Evolutionary conservation across 23 red algal genomes (phyloP), one percentile per base, ranked within the genome.

Genomic region (Gracilariopsis chorda): DNA sequence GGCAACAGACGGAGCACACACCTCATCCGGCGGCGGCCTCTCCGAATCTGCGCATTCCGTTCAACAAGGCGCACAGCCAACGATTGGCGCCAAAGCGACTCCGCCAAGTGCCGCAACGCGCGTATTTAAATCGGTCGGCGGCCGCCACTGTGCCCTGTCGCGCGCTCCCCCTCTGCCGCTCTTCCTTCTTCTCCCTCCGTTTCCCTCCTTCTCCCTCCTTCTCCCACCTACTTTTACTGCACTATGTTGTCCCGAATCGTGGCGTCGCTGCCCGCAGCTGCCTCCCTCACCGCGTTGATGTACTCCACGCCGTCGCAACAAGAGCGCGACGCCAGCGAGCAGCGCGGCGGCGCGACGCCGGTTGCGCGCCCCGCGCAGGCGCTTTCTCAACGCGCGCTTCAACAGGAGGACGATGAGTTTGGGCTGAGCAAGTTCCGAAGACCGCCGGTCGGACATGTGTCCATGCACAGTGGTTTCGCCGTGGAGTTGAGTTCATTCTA

Each of bases 401-500:
- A 36, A 17, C 30, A 36, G 7, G 82, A 68, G 8, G 82, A 86
- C 9, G 82, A 86, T 29, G 58, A 68, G 42, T 65, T 86, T 30
- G 82, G 63, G 7, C 82, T 86, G 14, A 44, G 30, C 19, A 36
- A 19, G n/a, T 65, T 68, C 45, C 82, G 63, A 19, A 40, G 82
- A 4, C 82, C 82, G 42, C 82, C 82, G 20, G 82, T 86, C 28
- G 82, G 82, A 30, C 82, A 86, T 33, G 58, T 62, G 12, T 61
- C 34, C 35, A 53, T 69, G 46, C 59, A 86, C 43, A 70, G 60
- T 1, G 82, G 82, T 28, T 86, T 86, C 25, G 82, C 82, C 28
- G 82, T 86, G 60, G 82, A 86, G 62, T 48, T 86, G 16, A 86
- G 55, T 55, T 86, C 82, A 9, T 86, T 61, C 57, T 86, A 48